Percentiles rank a stretch among this genome's conserved stretches.
These are phyloP conservation scores for Chaetomium tenue DNA, from an alignment of 495 filamentous ascomycete species.

Conservation along the genomic window DNA sequence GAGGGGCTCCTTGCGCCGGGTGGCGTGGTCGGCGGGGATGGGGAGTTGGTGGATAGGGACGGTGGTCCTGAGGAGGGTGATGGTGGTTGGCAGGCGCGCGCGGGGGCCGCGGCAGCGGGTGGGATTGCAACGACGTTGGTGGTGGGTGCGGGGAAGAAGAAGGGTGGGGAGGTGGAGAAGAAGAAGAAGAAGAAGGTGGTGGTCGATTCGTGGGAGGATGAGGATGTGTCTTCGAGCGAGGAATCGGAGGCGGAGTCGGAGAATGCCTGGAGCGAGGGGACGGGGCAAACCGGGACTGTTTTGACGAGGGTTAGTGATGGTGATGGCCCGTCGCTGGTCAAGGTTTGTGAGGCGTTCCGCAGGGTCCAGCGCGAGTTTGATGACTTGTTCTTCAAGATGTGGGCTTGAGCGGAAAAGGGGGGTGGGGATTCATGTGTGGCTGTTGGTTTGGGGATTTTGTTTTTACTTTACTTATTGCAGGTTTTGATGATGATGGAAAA, in stretches of 20 bases:
- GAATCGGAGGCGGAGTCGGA: slow-evolving; percentile 11
- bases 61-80: slow-evolving; percentile 34
- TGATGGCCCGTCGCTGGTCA: slow-evolving; percentile 49
- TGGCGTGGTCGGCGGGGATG: neutral
- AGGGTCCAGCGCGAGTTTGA: slow-evolving; percentile 61
- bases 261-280: neutral
- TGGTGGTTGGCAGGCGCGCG: slow-evolving; percentile 43
- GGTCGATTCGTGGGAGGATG: slow-evolving; percentile 36
- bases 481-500: too few species aligned
- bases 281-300: slow-evolving; percentile 21
- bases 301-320: slow-evolving; percentile 16
- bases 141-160: slow-evolving; percentile 18
- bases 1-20: slow-evolving; percentile 44
- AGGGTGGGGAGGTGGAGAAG: neutral
- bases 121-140: slow-evolving; percentile 14
- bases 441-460: neutral
- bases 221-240: slow-evolving; percentile 13
- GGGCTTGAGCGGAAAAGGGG: slow-evolving; percentile 27
- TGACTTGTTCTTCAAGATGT: slow-evolving; percentile 62
- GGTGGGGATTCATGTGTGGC: neutral
- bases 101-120: neutral
- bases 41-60: neutral
- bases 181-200: slow-evolving; percentile 28
- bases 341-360: slow-evolving; percentile 57
- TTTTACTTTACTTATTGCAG: neutral